Evolutionary conservation across 306 rosid species (phyloP).

Genomic region (Cucurbita pepo): DNA sequence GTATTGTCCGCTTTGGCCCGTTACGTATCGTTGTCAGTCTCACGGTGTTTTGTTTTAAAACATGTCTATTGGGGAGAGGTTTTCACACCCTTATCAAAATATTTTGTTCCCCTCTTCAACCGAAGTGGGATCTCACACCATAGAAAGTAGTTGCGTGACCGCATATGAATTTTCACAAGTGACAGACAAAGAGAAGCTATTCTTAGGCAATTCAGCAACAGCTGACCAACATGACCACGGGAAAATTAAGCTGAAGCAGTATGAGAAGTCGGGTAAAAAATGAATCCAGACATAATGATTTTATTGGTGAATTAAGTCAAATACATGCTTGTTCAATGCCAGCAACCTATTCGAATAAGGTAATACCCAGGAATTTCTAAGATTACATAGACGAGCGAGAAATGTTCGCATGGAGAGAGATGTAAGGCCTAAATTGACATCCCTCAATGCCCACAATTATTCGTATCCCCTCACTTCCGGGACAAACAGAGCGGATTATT

Average conservation of each 20-base stretch:
- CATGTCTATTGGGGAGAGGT: too few species aligned
- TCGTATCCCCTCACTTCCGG: not conserved
- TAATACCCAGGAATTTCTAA: not conserved
- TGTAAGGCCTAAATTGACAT: not conserved
- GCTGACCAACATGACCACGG: not conserved
- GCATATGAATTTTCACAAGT: not conserved
- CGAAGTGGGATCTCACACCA: not conserved
- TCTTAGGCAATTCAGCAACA: not conserved
- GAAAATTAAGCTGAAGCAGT: not conserved
- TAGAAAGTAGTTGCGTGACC: not conserved
- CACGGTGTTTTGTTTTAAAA: too few species aligned
- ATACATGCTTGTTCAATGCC: not conserved
- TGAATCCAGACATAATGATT: not conserved
- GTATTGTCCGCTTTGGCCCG: too few species aligned
- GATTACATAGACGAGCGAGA: not conserved
- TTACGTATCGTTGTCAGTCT: too few species aligned
- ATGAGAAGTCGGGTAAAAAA: not conserved
- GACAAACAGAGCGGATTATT: not conserved
- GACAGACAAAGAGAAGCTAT: not conserved
- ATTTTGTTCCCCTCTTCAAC: too few species aligned
- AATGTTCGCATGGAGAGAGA: not conserved
- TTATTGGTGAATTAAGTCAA: not conserved
- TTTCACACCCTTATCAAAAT: too few species aligned
- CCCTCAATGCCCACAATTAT: not conserved
- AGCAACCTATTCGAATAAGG: not conserved